These are phyloP conservation scores for Insectozyma bohioensis DNA, from an alignment of 1,139 yeast genomes.

Conservation along the genomic window DNA sequence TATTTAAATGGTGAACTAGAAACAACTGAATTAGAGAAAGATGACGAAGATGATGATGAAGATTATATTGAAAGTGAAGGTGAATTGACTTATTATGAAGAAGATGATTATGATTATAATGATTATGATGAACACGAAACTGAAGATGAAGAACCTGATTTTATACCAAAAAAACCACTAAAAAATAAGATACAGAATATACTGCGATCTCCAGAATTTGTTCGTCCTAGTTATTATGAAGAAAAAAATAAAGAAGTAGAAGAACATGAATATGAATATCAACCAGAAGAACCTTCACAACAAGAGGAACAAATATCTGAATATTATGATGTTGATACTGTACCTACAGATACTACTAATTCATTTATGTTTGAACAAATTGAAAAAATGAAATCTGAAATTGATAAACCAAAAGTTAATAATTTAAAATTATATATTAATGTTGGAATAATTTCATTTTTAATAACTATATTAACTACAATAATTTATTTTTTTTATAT, in stretches of 20 bases:
- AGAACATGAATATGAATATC: no score
- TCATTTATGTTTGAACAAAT: conserved; percentile 6
- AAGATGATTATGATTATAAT: conserved; percentile 5
- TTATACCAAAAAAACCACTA: no score
- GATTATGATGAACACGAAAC: conserved; percentile 6
- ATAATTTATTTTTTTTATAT: not conserved
- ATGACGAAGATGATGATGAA: conserved; percentile 9
- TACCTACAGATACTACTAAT: conserved; percentile 1
- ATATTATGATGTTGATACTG: conserved; percentile 2
- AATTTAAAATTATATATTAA: no score
- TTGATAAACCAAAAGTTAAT: not conserved
- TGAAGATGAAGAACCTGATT: conserved; percentile 5
- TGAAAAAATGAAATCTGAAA: conserved; percentile 1
- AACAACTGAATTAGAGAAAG: conserved; percentile 11
- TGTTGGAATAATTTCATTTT: not conserved
- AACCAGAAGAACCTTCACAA: no score
- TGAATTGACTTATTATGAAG: conserved; percentile 13
- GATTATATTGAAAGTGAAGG: conserved; percentile 12
- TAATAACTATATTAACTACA: not conserved
- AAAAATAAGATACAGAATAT: no score
- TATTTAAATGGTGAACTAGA: conserved; percentile 8
- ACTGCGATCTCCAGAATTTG: no score
- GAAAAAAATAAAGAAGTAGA: no score
- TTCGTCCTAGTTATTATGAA: no score
- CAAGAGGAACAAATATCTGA: no score